Evolutionary conservation across 805 yeast species (phyloP), one percentile per base, ranked within the genome.

Genomic region (Kluyveromyces nonfermentans): DNA sequence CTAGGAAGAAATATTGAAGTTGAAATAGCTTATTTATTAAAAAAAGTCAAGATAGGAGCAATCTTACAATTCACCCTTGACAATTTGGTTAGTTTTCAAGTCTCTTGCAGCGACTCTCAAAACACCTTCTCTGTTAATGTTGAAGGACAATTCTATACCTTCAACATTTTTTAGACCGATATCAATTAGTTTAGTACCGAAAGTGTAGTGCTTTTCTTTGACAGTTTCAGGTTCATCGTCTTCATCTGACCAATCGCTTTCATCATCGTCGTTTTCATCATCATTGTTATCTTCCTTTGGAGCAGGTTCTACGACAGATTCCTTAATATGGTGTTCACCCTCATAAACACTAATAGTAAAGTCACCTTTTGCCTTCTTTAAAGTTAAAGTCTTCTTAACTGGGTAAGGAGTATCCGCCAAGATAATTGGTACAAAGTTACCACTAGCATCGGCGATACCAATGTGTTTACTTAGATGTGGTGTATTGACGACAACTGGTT

Each of bases 221-320:
- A 78, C 69, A 60, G 86, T 73, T 67, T 89, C 96, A 52, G 96
- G 96, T 71, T 89, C 97, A 52, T 85, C 95, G 56, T 87, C 96
- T 48, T 67, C 72, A 48, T 72, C 76, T 32, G 71, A 67, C 67
- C 73, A 70, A 57, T 71, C 75, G 43, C 66, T 63, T 54, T 69
- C 73, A 43, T 70, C 74, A 36, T 70, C 74, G 31, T 71, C 76
- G 20, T 66, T 63, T 51, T 71, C 80, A 28, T 69, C 74, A 18
- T 69, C 74, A 50, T 72, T 77, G 30, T 74, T 73, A 49, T 65
- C 75, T 41, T 72, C 75, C 59, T 72, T 75, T 42, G 81, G 75
- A 42, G 64, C 63, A 50, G 74, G 70, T 67, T 85, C 96, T 37
- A 86, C 64, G 53, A 80, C 80, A 47, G 86, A 85, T 66, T 87